phyloP scores from a whole-genome alignment of 345 rosid species.

The Crucihimalaya himalaica region DNA sequence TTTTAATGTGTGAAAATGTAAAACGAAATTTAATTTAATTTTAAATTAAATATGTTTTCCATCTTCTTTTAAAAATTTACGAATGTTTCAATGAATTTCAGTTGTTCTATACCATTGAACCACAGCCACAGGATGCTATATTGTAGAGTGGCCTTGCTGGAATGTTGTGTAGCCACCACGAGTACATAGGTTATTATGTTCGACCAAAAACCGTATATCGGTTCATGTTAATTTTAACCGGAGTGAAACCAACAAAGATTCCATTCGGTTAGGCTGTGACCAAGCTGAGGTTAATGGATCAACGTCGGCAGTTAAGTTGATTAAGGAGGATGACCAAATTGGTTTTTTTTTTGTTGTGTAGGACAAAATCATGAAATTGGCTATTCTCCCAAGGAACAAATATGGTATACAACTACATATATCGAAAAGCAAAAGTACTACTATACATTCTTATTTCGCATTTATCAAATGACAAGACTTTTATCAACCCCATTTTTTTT shows the following conservation, averaged over 20 bases:
- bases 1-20: too few relatives aligned
- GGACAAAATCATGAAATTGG: background rate
- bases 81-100: background rate
- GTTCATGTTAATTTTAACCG: background rate
- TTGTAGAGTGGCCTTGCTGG: background rate
- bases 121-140: background rate
- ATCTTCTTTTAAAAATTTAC: too few relatives aligned
- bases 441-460: background rate
- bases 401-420: background rate
- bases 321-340: slow-evolving; percentile 1
- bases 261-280: background rate
- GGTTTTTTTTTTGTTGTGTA: slow-evolving; percentile 1
- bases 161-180: slow-evolving; percentile 16
- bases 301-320: slow-evolving; percentile 26
- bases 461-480: background rate
- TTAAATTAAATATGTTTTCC: too few relatives aligned
- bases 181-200: background rate
- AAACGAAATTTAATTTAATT: too few relatives aligned
- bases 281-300: slow-evolving; percentile 13
- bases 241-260: background rate
- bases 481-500: background rate
- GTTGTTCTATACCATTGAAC: background rate
- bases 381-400: background rate
- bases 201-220: background rate
- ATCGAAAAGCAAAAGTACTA: background rate